These are phyloP conservation scores for Candida namnaoensis DNA, from an alignment of 805 yeast species.

Conservation along the genomic window DNA sequence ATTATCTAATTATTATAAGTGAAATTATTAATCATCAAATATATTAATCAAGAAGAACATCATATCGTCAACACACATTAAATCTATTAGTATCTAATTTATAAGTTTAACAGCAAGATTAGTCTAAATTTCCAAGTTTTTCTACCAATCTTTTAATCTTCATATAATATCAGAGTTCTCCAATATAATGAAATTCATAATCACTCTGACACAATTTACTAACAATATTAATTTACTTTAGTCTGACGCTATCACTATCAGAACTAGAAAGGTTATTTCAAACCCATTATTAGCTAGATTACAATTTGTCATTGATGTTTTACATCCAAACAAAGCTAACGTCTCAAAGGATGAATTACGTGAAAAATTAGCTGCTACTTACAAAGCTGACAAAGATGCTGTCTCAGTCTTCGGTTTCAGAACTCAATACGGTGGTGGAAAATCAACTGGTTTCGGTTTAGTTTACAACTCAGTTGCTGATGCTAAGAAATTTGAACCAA, in stretches of 20 bases:
- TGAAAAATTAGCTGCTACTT: conserved; percentile 80
- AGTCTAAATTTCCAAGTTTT: too few relatives aligned
- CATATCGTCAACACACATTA: too few relatives aligned
- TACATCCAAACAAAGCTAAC: conserved; percentile 99
- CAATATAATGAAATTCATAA: too few relatives aligned
- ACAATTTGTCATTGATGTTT: conserved; percentile 98
- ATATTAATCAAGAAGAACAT: too few relatives aligned
- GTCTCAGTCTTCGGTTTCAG: conserved; percentile 98
- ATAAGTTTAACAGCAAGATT: too few relatives aligned
- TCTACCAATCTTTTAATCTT: too few relatives aligned
- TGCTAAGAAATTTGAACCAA: conserved; percentile 98
- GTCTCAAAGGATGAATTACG: conserved; percentile 99
- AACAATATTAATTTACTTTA: conserved; percentile 20
- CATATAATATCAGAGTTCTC: too few relatives aligned
- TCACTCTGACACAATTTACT: too few relatives aligned
- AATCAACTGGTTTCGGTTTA: conserved; percentile 98
- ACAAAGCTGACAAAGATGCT: conserved; percentile 90
- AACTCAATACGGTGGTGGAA: conserved; percentile 99
- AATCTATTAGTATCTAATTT: too few relatives aligned
- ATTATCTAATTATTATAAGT: too few relatives aligned
- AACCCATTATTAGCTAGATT: conserved; percentile 99
- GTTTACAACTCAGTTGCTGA: conserved; percentile 97
- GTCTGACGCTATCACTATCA: conserved; percentile 99
- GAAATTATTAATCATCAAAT: too few relatives aligned
- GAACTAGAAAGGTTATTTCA: conserved; percentile 97